phyloP scores from a whole-genome alignment of 139 green algal genomes.

The Marvania coccoides region DNA sequence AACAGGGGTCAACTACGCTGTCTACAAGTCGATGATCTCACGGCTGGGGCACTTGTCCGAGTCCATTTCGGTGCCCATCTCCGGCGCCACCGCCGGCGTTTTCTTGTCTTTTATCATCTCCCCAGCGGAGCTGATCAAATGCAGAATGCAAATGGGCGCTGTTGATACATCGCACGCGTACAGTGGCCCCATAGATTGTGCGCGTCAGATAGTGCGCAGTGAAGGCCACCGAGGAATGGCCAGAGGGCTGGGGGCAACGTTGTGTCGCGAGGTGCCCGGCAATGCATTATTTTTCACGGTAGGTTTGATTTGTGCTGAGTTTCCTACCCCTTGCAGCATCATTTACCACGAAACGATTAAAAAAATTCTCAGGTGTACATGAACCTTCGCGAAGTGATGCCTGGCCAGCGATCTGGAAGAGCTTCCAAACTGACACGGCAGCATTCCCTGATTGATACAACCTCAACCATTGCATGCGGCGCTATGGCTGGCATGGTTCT shows the following conservation, averaged over 20 bases:
- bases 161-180: slow-evolving; percentile 13
- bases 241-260: slow-evolving; percentile 54
- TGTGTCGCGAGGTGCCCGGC: slow-evolving; percentile 61
- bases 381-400: no score
- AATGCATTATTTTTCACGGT: slow-evolving; percentile 76
- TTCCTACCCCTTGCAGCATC: no score
- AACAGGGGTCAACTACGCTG: slow-evolving; percentile 68
- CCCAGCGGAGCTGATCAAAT: slow-evolving; percentile 75
- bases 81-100: slow-evolving; percentile 48
- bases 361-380: no score
- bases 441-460: slow-evolving; percentile 26
- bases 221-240: slow-evolving; percentile 52
- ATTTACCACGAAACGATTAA: no score
- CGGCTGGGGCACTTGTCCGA: neutral
- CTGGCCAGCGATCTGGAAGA: no score
- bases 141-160: slow-evolving; percentile 40
- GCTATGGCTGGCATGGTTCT: slow-evolving; percentile 52
- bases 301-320: no score
- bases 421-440: no score
- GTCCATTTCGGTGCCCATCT: slow-evolving; percentile 6
- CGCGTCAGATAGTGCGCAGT: slow-evolving; percentile 26
- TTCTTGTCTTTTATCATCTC: slow-evolving; percentile 55
- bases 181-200: slow-evolving; percentile 35
- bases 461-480: slow-evolving; percentile 50
- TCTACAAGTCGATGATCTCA: slow-evolving; percentile 4